Evolutionary conservation across 306 rosid genomes (phyloP), one percentile per base, ranked within the genome.

Genomic region (Mucuna pruriens): DNA sequence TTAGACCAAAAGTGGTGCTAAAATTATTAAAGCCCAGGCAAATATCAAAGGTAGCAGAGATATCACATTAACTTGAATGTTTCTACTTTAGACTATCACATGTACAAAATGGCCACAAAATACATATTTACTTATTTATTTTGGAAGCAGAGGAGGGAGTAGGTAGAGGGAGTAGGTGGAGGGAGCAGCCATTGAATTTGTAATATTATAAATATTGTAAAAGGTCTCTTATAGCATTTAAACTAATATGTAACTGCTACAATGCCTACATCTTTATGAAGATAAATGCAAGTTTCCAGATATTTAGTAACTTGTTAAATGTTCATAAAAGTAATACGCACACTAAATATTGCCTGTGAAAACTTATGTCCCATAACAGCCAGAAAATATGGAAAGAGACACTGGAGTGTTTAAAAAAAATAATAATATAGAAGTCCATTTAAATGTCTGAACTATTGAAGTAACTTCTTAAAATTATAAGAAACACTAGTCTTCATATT

Each of bases 101-200:
- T 57, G 26, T 65, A 39, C 42, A n/a, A 26, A 54, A 64, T 75
- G 57, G 72, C 23, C 55, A 67, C 36, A 82, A 40, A 76, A 51
- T 22, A 72, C 4, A 17, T 49, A 46, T 4, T 31, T 51, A 73
- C 25, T 31, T 7, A 40, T 60, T 60, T 61, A 45, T 76, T 46
- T 44, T n/a, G 6, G 44, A 13, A 13, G 31, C 11, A 1, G 6
- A 8, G 23, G 57, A 9, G 48, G 45, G 19, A 11, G 48, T 33
- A 25, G 39, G 49, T 8, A 74, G 45, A 19, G n/a, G n/a, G n/a
- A n/a, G n/a, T n/a, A n/a, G n/a, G n/a, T n/a, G n/a, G n/a, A n/a
- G 76, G 42, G 73, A 67, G 22, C 54, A 82, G 48, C 23, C 77
- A 67, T n/a, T 66, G 69, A 67, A 38, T 36, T 15, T 51, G 63